Percentiles rank a stretch among this genome's conserved stretches.
These are phyloP conservation scores for Agaricus sinodeliciosus DNA, from an alignment of 768 basidiomycete genomes.

Conservation along the genomic window DNA sequence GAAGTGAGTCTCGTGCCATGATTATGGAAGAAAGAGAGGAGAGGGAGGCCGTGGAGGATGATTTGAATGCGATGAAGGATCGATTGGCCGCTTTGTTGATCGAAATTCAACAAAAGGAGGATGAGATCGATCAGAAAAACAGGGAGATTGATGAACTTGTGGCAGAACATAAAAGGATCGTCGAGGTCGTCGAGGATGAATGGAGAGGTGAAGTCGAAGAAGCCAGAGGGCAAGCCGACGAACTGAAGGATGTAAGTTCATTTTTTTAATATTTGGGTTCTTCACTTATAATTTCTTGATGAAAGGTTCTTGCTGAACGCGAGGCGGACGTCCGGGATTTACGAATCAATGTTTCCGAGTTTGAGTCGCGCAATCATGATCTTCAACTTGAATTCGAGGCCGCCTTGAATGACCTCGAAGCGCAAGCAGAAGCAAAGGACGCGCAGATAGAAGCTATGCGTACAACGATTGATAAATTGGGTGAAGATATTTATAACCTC, in stretches of 20 bases:
- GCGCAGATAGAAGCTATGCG: conserved; percentile 68
- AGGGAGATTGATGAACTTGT: conserved; percentile 76
- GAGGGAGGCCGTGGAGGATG: conserved; percentile 74
- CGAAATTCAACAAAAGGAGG: conserved; percentile 80
- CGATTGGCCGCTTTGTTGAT: conserved; percentile 75
- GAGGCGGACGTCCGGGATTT: conserved; percentile 75
- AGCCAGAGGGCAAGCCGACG: conserved; percentile 69
- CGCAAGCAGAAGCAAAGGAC: conserved; percentile 75
- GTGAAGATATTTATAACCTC: conserved; percentile 73
- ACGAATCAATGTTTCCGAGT: conserved; percentile 65
- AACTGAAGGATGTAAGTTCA: conserved; percentile 60
- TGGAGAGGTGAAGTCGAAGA: conserved; percentile 89
- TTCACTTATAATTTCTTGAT: too few species aligned
- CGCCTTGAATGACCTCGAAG: conserved; percentile 69
- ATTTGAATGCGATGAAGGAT: conserved; percentile 66
- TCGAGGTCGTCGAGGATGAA: conserved; percentile 70
- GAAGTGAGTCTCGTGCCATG: conserved; percentile 68
- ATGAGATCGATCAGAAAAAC: conserved; percentile 76
- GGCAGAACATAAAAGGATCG: conserved; percentile 63
- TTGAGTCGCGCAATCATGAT: conserved; percentile 66
- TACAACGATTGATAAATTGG: conserved; percentile 72
- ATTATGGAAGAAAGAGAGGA: conserved; percentile 68
- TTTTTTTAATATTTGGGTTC: not conserved
- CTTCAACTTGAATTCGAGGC: conserved; percentile 70
- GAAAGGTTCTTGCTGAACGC: conserved; percentile 67